These are phyloP conservation scores for Lichtheimia ornata DNA, from an alignment of 371 early-diverging fungal species.

Conservation along the genomic window DNA sequence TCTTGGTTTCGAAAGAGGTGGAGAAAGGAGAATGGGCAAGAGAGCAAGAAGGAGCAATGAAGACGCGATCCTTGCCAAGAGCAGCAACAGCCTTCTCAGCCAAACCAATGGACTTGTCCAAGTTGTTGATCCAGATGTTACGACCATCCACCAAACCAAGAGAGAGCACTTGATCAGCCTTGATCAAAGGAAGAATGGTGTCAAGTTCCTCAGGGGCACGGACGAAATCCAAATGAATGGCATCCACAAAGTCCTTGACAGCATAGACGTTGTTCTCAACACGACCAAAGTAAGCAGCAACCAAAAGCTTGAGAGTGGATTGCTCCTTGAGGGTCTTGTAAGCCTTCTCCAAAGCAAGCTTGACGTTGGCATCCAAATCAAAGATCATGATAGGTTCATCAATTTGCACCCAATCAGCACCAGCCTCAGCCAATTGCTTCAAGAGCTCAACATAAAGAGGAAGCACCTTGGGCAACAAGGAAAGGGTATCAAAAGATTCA, in stretches of 20 bases:
- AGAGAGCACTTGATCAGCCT: conserved; percentile 68
- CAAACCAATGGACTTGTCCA: conserved; percentile 68
- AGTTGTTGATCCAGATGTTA: conserved; percentile 96
- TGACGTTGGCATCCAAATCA: conserved; percentile 64
- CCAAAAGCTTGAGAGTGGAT: conserved; percentile 67
- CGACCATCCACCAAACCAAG: conserved; percentile 93
- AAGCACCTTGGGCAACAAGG: conserved; percentile 74
- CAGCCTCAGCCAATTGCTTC: conserved; percentile 75
- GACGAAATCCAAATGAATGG: conserved; percentile 89
- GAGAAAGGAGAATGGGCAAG: conserved; percentile 92
- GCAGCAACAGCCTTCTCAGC: conserved; percentile 69
- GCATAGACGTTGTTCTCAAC: conserved; percentile 74
- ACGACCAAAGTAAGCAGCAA: conserved; percentile 95
- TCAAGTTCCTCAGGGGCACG: conserved; percentile 86
- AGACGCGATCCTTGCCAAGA: conserved; percentile 74
- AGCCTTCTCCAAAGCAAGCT: conserved; percentile 53
- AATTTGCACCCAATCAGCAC: conserved; percentile 91
- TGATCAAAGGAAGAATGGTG: conserved; percentile 57
- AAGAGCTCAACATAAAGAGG: conserved; percentile 82
- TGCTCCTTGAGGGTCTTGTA: conserved; percentile 69
- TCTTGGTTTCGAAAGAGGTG: conserved; percentile 78
- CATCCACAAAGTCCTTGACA: conserved; percentile 75
- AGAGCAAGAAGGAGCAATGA: conserved; percentile 88
- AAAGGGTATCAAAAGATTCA: conserved; percentile 67
- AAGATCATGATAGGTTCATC: conserved; percentile 90